These are phyloP conservation scores for Toxicodendron radicans DNA, from an alignment of 345 rosid genomes.

Conservation along the genomic window DNA sequence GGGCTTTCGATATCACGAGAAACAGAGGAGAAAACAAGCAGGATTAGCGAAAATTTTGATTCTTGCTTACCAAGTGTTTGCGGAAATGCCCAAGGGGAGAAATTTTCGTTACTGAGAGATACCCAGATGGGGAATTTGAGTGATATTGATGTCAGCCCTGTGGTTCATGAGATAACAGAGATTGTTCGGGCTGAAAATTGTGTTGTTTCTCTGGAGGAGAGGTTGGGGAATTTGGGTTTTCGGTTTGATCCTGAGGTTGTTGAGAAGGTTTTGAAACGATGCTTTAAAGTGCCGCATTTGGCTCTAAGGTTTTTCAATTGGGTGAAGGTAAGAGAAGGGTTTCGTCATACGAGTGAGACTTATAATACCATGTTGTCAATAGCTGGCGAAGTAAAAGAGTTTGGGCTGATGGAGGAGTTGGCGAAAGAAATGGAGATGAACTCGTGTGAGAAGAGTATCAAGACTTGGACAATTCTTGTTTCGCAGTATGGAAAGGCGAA, in stretches of 20 bases:
- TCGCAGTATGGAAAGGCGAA: conserved; percentile 60
- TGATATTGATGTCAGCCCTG: conserved; percentile 44
- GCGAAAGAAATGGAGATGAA: conserved; percentile 66
- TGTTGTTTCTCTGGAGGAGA: conserved; percentile 57
- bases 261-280: conserved; percentile 74
- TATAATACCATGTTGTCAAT: conserved; percentile 63
- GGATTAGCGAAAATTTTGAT: neutral
- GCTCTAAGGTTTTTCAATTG: conserved; percentile 73
- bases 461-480: conserved; percentile 73
- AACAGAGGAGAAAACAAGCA: neutral
- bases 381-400: conserved; percentile 62
- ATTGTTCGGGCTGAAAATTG: conserved; percentile 47
- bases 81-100: conserved; percentile 41
- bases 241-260: conserved; percentile 54
- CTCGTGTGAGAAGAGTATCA: conserved; percentile 50
- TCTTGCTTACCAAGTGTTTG: conserved; percentile 46
- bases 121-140: conserved; percentile 13
- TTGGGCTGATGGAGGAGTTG: conserved; percentile 46
- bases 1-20: conserved; percentile 28
- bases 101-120: conserved; percentile 16
- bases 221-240: conserved; percentile 44
- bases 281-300: conserved; percentile 74
- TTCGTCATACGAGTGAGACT: conserved; percentile 40
- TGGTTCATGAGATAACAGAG: conserved; percentile 54
- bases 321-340: conserved; percentile 58